These are phyloP conservation scores for Monilinia aucupariae DNA, from an alignment of 2,329 filamentous ascomycete genomes.

Conservation along the genomic window DNA sequence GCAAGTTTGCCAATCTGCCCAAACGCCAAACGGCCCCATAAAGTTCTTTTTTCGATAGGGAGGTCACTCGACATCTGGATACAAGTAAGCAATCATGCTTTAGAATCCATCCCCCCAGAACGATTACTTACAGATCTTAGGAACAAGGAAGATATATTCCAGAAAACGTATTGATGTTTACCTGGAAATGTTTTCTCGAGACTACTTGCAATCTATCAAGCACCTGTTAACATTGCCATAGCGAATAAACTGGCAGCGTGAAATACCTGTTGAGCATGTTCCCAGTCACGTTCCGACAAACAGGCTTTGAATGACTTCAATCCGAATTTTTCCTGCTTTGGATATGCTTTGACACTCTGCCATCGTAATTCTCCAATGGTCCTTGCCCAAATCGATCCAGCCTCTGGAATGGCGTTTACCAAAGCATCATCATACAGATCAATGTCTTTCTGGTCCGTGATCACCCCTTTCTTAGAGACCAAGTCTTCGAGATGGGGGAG, in stretches of 20 bases:
- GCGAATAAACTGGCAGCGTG: not conserved
- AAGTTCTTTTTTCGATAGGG: conserved; percentile 29
- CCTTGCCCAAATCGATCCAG: conserved; percentile 28
- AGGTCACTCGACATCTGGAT: conserved; percentile 26
- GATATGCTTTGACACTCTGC: conserved; percentile 31
- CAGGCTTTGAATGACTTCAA: conserved; percentile 33
- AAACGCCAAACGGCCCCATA: conserved; percentile 31
- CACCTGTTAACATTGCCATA: conserved; percentile 1
- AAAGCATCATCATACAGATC: conserved; percentile 33
- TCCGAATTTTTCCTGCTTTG: conserved; percentile 32
- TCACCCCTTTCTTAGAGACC: conserved; percentile 21
- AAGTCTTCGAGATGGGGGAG: conserved; percentile 30
- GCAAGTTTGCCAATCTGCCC: conserved; percentile 33
- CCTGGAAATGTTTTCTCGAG: conserved; percentile 34
- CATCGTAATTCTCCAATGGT: conserved; percentile 33
- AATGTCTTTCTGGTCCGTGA: conserved; percentile 32
- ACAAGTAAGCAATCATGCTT: conserved; percentile 17
- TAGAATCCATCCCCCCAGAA: not conserved
- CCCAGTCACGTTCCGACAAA: conserved; percentile 32
- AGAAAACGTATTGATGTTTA: conserved; percentile 34
- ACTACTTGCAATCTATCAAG: conserved; percentile 33
- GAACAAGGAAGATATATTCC: conserved; percentile 34
- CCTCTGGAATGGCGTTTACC: conserved; percentile 24
- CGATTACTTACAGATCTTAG: conserved; percentile 31
- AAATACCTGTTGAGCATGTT: conserved; percentile 34